A percentile compares a stretch with the other conserved stretches of the same genome.
Evolutionary conservation across 2,329 filamentous ascomycete genomes (phyloP).

Genomic region (Sarocladium brachiariae): DNA sequence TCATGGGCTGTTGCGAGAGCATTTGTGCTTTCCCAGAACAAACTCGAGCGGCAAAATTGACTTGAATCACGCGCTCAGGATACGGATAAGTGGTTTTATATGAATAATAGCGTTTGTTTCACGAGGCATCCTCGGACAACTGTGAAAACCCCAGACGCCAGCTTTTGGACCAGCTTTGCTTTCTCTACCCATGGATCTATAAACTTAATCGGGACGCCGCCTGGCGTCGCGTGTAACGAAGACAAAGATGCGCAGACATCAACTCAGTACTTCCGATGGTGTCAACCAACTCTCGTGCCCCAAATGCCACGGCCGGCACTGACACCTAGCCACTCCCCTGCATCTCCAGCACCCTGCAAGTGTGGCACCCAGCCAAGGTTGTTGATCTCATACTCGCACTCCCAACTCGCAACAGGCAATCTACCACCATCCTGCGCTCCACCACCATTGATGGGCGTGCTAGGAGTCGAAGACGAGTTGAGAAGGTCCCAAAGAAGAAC

Average conservation of each 20-base stretch:
- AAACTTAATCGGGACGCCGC: background rate
- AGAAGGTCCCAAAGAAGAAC: conserved; percentile 93
- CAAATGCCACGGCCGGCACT: conserved; percentile 75
- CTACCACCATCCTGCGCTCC: conserved; percentile 48
- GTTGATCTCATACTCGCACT: conserved; percentile 79
- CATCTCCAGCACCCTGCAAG: conserved; percentile 53
- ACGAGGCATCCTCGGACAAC: background rate
- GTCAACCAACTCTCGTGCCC: conserved; percentile 50
- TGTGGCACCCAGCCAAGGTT: conserved; percentile 82
- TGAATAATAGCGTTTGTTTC: too few species aligned
- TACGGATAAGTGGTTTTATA: too few species aligned
- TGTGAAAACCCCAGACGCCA: background rate
- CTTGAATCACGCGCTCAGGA: too few species aligned
- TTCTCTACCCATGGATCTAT: conserved; percentile 2
- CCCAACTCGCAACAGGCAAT: conserved; percentile 70
- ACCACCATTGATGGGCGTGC: conserved; percentile 35
- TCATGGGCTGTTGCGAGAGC: too few species aligned
- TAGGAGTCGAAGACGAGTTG: conserved; percentile 37
- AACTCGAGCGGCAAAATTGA: too few species aligned
- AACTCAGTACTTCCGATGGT: background rate
- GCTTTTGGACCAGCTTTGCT: conserved; percentile 2
- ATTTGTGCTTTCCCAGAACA: too few species aligned
- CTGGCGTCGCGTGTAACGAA: background rate
- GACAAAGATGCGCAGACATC: background rate
- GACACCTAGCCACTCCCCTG: conserved; percentile 78